Percentiles rank a stretch among this genome's conserved stretches.
phyloP scores from a whole-genome alignment of 495 filamentous ascomycete species.

The Penicillium malachiteum region DNA sequence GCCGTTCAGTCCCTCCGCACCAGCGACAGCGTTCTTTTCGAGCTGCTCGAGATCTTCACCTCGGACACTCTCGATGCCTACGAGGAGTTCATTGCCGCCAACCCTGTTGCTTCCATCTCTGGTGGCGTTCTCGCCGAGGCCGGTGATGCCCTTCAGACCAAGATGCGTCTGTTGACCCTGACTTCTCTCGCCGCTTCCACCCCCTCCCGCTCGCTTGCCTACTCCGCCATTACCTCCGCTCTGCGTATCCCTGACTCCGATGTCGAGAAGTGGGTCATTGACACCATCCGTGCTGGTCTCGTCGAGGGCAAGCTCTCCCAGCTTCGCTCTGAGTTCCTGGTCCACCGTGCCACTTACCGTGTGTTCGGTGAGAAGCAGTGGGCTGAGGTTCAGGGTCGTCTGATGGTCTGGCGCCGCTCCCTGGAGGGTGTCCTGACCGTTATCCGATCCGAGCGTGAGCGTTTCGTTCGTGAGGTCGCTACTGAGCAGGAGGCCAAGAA shows the following conservation, averaged over 20 bases:
- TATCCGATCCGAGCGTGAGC: conserved; percentile 73
- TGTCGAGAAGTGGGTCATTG: conserved; percentile 97
- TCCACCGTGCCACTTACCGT: conserved; percentile 90
- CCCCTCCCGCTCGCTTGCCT: conserved; percentile 78
- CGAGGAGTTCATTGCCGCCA: conserved; percentile 72
- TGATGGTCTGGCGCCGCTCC: conserved; percentile 86
- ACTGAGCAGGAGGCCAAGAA: conserved; percentile 32
- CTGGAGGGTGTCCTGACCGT: conserved; percentile 72
- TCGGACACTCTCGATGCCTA: conserved; percentile 92
- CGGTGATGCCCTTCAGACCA: conserved; percentile 78
- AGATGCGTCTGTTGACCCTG: conserved; percentile 94
- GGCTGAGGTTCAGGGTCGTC: conserved; percentile 82
- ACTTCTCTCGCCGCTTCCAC: conserved; percentile 82
- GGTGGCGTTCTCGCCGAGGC: conserved; percentile 53
- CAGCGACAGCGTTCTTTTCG: conserved; percentile 77
- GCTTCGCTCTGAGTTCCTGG: conserved; percentile 84
- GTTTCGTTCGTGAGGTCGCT: conserved; percentile 48
- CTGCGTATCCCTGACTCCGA: conserved; percentile 78
- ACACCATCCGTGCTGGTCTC: conserved; percentile 90
- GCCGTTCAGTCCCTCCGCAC: conserved; percentile 81
- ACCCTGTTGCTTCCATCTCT: conserved; percentile 43
- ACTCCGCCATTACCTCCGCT: conserved; percentile 74
- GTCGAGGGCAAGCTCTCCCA: conserved; percentile 94
- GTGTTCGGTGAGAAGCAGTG: conserved; percentile 98
- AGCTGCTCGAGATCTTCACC: conserved; percentile 93